Conservation (phyloP, 1,284 basidiomycete species). For the Marasmius oreades region DNA sequence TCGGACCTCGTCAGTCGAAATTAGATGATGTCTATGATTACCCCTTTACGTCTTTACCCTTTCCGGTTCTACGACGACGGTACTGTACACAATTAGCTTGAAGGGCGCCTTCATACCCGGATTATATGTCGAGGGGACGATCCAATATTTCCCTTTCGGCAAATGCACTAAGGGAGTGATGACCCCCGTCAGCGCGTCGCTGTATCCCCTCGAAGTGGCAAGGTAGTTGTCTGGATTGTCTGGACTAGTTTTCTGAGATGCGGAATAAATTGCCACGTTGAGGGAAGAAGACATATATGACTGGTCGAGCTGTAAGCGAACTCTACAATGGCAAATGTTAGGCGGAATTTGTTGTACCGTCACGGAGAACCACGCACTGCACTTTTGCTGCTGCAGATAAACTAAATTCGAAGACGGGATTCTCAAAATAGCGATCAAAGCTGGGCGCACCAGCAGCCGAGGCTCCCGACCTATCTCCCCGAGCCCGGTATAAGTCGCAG, state of each 20-base stretch:
- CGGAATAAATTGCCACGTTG: conserved; percentile 59
- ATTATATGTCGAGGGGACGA: conserved; percentile 73
- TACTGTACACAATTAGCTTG: conserved; percentile 61
- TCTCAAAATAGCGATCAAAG: conserved; percentile 56
- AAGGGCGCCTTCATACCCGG: conserved; percentile 57
- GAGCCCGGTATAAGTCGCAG: not conserved
- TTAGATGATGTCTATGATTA: not conserved
- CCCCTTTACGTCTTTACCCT: not conserved
- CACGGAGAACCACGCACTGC: conserved; percentile 42
- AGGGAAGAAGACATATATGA: conserved; percentile 43
- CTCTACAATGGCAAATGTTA: conserved; percentile 32
- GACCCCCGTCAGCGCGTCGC: conserved; percentile 68
- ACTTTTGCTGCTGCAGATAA: conserved; percentile 52
- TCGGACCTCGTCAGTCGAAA: not conserved
- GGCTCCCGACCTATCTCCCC: conserved; percentile 39
- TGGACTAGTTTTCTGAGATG: conserved; percentile 22
- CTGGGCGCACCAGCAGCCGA: conserved; percentile 67
- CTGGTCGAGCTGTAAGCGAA: conserved; percentile 60
- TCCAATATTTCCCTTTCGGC: conserved; percentile 61
- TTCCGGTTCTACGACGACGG: conserved; percentile 19
- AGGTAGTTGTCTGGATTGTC: conserved; percentile 40
- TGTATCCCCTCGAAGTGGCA: conserved; percentile 74
- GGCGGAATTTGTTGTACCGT: not conserved
- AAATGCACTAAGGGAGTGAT: conserved; percentile 52
- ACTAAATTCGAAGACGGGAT: conserved; percentile 68